Evolutionary conservation across 768 basidiomycete species (phyloP).

Genomic region (Antrodiella citrinella): DNA sequence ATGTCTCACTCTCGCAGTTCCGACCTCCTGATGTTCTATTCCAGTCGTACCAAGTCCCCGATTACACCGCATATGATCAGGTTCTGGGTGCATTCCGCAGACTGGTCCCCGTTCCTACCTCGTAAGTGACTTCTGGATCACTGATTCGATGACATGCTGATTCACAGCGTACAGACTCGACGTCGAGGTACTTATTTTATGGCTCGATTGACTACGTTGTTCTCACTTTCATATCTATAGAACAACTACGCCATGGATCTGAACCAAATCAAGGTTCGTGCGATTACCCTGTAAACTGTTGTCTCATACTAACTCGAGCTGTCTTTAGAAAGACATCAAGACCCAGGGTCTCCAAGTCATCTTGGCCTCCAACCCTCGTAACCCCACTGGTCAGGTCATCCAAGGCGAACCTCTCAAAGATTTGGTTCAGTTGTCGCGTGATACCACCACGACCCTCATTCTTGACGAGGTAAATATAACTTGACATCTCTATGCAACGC

Average conservation of each 20-base stretch:
- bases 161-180: conserved; percentile 31
- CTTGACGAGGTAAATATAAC: conserved; percentile 58
- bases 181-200: conserved; percentile 26
- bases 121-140: conserved; percentile 38
- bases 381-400: conserved; percentile 89
- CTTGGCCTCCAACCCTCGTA: conserved; percentile 90
- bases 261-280: conserved; percentile 59
- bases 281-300: background rate
- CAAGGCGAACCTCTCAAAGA: conserved; percentile 78
- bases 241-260: conserved; percentile 72
- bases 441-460: conserved; percentile 70
- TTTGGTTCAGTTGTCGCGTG: conserved; percentile 63
- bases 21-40: conserved; percentile 8
- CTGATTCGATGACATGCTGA: conserved; percentile 5
- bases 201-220: conserved; percentile 9
- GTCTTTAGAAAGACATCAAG: conserved; percentile 59
- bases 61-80: conserved; percentile 87
- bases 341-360: conserved; percentile 81
- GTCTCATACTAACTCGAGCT: background rate
- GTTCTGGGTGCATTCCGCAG: conserved; percentile 80
- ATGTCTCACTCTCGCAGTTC: conserved; percentile 8
- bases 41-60: conserved; percentile 84
- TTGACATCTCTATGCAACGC: background rate
- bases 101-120: conserved; percentile 85
- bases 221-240: conserved; percentile 17